These are phyloP conservation scores for Saturnispora dispora DNA, from an alignment of 805 yeast species.

Conservation along the genomic window DNA sequence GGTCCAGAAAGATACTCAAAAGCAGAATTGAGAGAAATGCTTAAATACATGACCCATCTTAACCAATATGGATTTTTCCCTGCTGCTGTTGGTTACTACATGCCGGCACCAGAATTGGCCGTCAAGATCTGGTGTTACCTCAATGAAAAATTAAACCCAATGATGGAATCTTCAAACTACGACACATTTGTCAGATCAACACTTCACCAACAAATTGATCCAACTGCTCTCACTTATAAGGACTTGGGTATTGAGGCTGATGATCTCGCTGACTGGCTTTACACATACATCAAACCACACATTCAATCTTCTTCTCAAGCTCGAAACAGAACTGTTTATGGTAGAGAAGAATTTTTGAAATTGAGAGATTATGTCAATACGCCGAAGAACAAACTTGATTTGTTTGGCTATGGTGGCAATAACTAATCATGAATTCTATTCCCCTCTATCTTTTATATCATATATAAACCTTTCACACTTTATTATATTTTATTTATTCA, in stretches of 20 bases:
- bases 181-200: conserved; percentile 70
- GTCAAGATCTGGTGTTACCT: conserved; percentile 25
- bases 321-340: conserved; percentile 30
- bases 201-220: conserved; percentile 56
- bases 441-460: neutral
- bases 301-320: conserved; percentile 29
- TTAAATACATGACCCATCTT: conserved; percentile 39
- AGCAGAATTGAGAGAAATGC: conserved; percentile 58
- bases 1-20: conserved; percentile 62
- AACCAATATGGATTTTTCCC: conserved; percentile 30
- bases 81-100: conserved; percentile 29
- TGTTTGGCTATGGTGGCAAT: conserved; percentile 21
- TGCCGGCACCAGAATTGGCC: conserved; percentile 33
- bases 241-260: conserved; percentile 64
- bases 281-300: conserved; percentile 33
- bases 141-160: conserved; percentile 39
- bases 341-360: conserved; percentile 28
- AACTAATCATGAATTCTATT: neutral
- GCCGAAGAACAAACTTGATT: conserved; percentile 26
- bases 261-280: conserved; percentile 40
- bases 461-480: conserved; percentile 1
- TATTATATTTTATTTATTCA: conserved; percentile 3
- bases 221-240: conserved; percentile 50
- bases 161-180: conserved; percentile 36
- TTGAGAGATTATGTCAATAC: conserved; percentile 30